A percentile compares a stretch with the other conserved stretches of the same genome.
These are phyloP conservation scores for Termitomyces sp. DNA, from an alignment of 768 basidiomycete species.

Conservation along the genomic window DNA sequence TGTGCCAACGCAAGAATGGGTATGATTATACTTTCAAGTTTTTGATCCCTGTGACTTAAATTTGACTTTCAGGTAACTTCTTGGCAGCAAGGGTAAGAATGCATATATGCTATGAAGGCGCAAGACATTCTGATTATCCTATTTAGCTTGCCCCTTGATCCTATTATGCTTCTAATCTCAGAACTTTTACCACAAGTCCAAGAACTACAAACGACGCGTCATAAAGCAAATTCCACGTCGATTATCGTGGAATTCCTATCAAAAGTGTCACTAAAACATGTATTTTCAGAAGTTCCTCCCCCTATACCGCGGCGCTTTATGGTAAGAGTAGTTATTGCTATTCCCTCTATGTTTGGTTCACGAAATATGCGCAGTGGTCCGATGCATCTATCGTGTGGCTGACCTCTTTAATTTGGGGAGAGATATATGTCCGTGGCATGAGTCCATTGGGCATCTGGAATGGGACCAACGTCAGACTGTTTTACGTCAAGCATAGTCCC, in stretches of 20 bases:
- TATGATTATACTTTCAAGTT: constrained; percentile 25
- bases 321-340: constrained; percentile 38
- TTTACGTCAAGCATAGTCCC: constrained; percentile 86
- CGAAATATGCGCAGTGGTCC: constrained; percentile 61
- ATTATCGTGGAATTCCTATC: constrained; percentile 74
- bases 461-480: constrained; percentile 81
- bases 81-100: constrained; percentile 88
- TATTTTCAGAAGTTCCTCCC: constrained; percentile 67
- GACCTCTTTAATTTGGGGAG: constrained; percentile 92
- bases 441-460: constrained; percentile 88
- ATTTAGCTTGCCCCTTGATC: constrained; percentile 78
- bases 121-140: not conserved
- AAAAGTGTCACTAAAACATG: constrained; percentile 58
- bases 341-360: constrained; percentile 2
- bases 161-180: constrained; percentile 81
- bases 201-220: constrained; percentile 64
- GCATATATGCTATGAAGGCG: not conserved
- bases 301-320: constrained; percentile 69
- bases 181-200: constrained; percentile 85
- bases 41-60: not conserved
- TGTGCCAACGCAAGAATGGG: constrained; percentile 97
- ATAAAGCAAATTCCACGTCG: constrained; percentile 55
- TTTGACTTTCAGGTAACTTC: constrained; percentile 59
- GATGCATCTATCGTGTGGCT: constrained; percentile 90
- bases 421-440: constrained; percentile 89